Evolutionary conservation across 1,139 yeast species (phyloP).

Genomic region (Kluyveromyces marxianus): DNA sequence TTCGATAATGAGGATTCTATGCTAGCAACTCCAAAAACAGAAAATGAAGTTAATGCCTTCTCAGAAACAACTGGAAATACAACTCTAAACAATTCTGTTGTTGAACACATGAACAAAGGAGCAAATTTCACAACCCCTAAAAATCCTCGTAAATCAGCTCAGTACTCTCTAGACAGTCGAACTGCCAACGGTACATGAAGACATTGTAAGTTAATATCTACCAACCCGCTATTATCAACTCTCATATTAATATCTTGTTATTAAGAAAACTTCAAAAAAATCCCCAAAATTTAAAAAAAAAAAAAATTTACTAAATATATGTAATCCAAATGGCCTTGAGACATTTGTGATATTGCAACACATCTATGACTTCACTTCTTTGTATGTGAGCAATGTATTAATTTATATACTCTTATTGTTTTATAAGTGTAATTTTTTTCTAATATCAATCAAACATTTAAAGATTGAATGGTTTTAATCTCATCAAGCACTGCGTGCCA

Average conservation of each 20-base stretch:
- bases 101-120: background rate
- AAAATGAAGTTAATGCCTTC: background rate
- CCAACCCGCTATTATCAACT: no score
- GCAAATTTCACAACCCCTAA: conserved; percentile 4
- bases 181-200: no score
- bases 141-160: conserved; percentile 2
- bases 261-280: no score
- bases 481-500: conserved; percentile 49
- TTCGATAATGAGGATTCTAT: background rate
- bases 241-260: no score
- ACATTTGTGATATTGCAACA: background rate
- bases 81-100: conserved; percentile 1
- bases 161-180: conserved; percentile 1
- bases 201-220: no score
- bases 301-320: background rate
- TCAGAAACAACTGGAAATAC: conserved; percentile 7
- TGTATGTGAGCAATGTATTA: background rate
- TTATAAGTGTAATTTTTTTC: background rate
- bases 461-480: conserved; percentile 22
- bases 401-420: background rate
- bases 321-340: no score
- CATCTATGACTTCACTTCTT: background rate
- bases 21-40: conserved; percentile 2
- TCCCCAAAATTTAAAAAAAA: background rate
- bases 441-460: background rate